Evolutionary conservation across 257 asterid species (phyloP).

Genomic region (Nicotiana otophora): DNA sequence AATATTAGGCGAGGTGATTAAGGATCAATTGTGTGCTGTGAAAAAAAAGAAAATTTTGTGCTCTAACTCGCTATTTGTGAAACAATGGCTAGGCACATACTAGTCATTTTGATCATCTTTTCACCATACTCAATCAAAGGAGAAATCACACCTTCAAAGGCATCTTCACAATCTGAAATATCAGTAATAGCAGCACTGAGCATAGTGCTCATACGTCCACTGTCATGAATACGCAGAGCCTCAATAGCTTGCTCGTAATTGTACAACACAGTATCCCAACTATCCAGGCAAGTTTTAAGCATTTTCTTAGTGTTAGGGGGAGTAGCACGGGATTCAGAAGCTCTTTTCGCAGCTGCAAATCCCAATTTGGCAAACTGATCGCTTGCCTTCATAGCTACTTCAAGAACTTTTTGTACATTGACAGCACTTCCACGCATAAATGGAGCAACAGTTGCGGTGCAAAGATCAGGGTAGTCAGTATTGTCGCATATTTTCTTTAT

Average conservation of each 20-base stretch:
- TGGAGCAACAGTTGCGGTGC: slow-evolving; percentile 23
- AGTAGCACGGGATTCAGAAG: slow-evolving; percentile 6
- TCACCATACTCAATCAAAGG: slow-evolving; percentile 5
- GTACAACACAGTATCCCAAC: slow-evolving; percentile 17
- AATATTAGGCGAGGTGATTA: neutral
- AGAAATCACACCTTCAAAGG: neutral
- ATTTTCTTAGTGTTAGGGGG: slow-evolving; percentile 8
- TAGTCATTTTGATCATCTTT: slow-evolving; percentile 22
- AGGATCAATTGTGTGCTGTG: neutral
- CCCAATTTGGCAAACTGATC: slow-evolving; percentile 17
- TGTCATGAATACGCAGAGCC: slow-evolving; percentile 8
- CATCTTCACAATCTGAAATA: slow-evolving; percentile 18
- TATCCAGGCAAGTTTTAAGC: slow-evolving; percentile 20
- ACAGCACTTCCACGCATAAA: neutral
- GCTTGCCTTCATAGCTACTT: slow-evolving; percentile 6
- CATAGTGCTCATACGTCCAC: slow-evolving; percentile 18
- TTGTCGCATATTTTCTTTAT: slow-evolving; percentile 22
- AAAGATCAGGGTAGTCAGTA: slow-evolving; percentile 32
- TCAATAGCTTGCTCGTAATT: slow-evolving; percentile 8
- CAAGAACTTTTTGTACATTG: slow-evolving; percentile 7
- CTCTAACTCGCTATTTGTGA: slow-evolving; percentile 1
- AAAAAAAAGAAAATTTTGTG: neutral
- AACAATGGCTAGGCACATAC: slow-evolving; percentile 21
- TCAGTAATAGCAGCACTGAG: slow-evolving; percentile 25
- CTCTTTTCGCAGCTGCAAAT: neutral